Base-by-base conservation (phyloP, 345 rosid species). In the Hypericum androsaemum region DNA sequence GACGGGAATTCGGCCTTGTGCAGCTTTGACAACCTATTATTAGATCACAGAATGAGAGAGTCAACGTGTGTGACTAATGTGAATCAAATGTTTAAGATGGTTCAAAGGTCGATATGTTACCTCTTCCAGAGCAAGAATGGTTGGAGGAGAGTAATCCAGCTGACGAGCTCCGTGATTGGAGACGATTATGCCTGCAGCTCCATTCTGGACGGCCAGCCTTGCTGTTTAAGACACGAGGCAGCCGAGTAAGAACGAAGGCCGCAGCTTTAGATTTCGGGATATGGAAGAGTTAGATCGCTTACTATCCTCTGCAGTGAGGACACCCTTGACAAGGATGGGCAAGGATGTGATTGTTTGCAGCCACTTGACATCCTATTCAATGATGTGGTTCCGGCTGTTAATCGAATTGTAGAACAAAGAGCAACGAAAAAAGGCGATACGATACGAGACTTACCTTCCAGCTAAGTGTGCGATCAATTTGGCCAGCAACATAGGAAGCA, bases 91-190 rank as follows among this genome's bases (percentile, higher is more conserved):
- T 49, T 22, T 43, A 37, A 10, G 12, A n/a, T 9, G 28, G 38
- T 11, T 39, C 12, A 52, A 16, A 16, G 53, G 10, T 2, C 13
- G 47, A 48, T 43, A 32, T 28, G 45, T 22, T 60, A 90, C 96
- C 95, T 85, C 98, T 71, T 92, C 96, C 63, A 92, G 65, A 13
- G 88, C 94, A 74, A 65, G 56, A 60, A 87, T 83, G 54, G 98
- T 82, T 42, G 95, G 83, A 16, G 97, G 97, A 14, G 79, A 84
- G 65, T 80, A 84, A 73, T 89, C 97, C 12, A 89, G 95, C 58
- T 89, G 97, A 51, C 97, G 94, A 38, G 94, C 97, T 58, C 97
- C 95, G 2, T 89, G 97, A 52, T 89, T 89, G 56, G 97, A 89
- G 17, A 89, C 97, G 14, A 86, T 82, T 38, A 89, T 89, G 46